phyloP scores from a whole-genome alignment of 768 basidiomycete species.

The Mrakia blollopis region DNA sequence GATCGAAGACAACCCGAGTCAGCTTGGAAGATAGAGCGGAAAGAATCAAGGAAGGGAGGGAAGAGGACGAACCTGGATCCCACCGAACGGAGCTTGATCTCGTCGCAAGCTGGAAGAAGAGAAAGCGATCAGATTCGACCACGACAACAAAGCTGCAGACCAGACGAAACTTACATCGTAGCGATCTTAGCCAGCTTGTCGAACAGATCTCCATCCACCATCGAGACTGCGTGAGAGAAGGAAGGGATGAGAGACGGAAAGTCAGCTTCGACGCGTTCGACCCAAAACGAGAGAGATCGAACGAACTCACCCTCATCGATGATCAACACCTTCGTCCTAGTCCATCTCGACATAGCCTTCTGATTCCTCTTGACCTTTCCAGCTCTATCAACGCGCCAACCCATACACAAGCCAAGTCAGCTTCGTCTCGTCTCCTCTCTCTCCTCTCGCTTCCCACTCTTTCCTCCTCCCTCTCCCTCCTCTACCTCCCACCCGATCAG shows the following conservation, averaged over 20 bases:
- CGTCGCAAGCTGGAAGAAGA: constrained; percentile 51
- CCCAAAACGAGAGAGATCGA: neutral
- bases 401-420: constrained; percentile 41
- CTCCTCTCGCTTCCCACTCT: neutral
- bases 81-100: constrained; percentile 73
- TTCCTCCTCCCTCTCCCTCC: neutral
- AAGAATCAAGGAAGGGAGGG: neutral
- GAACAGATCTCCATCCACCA: constrained; percentile 80
- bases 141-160: too few species aligned
- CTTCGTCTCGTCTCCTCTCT: neutral
- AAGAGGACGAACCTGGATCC: constrained; percentile 66
- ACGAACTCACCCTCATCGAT: constrained; percentile 70
- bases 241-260: neutral
- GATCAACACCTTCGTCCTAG: constrained; percentile 74
- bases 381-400: constrained; percentile 45
- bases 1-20: neutral
- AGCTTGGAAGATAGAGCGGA: neutral
- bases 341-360: constrained; percentile 76
- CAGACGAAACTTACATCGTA: constrained; percentile 38
- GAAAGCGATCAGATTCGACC: neutral
- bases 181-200: constrained; percentile 81
- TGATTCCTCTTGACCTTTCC: constrained; percentile 71
- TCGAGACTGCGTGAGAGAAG: constrained; percentile 69
- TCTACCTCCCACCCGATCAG: constrained; percentile 18
- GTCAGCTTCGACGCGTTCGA: neutral